Evolutionary conservation across 177 flowering plant species (phyloP).

Genomic region (Vitis hybrid): DNA sequence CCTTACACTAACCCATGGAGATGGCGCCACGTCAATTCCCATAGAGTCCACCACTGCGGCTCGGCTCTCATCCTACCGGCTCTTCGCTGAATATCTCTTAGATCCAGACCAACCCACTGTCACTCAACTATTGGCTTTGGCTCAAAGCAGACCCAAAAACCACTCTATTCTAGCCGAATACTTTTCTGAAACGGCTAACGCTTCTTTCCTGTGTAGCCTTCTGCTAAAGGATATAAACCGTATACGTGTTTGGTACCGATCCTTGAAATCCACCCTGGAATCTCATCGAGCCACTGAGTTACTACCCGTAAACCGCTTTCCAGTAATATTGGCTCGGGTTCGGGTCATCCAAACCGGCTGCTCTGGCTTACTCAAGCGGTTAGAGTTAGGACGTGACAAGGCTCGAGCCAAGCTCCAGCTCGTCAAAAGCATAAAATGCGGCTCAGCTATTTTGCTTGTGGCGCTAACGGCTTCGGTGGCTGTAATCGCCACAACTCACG

Average conservation of each 20-base stretch:
- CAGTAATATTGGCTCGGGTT: slow-evolving; percentile 26
- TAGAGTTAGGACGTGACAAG: slow-evolving; percentile 50
- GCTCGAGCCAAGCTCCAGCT: slow-evolving; percentile 41
- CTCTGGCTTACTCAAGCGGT: slow-evolving; percentile 42
- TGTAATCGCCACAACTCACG: slow-evolving; percentile 41
- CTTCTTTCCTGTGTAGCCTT: slow-evolving; percentile 51
- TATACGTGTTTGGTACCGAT: slow-evolving; percentile 32
- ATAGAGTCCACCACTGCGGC: slow-evolving; percentile 48
- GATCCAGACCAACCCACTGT: slow-evolving; percentile 71
- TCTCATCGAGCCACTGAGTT: slow-evolving; percentile 5
- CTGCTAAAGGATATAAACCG: slow-evolving; percentile 51
- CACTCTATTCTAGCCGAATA: slow-evolving; percentile 49
- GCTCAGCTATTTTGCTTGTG: slow-evolving; percentile 47
- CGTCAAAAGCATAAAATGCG: slow-evolving; percentile 24
- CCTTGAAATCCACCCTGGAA: slow-evolving; percentile 34
- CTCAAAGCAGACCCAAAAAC: slow-evolving; percentile 22
- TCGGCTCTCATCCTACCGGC: slow-evolving; percentile 66
- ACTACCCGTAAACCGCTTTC: slow-evolving; percentile 11
- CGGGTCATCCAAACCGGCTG: slow-evolving; percentile 38
- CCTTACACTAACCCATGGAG: slow-evolving; percentile 26
- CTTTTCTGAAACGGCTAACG: slow-evolving; percentile 57
- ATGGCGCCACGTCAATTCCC: slow-evolving; percentile 20
- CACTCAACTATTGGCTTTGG: slow-evolving; percentile 24
- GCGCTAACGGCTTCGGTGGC: slow-evolving; percentile 45
- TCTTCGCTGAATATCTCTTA: slow-evolving; percentile 63